Base-by-base conservation (phyloP, 768 basidiomycete species). In the Hygrocybe coccinea region DNA sequence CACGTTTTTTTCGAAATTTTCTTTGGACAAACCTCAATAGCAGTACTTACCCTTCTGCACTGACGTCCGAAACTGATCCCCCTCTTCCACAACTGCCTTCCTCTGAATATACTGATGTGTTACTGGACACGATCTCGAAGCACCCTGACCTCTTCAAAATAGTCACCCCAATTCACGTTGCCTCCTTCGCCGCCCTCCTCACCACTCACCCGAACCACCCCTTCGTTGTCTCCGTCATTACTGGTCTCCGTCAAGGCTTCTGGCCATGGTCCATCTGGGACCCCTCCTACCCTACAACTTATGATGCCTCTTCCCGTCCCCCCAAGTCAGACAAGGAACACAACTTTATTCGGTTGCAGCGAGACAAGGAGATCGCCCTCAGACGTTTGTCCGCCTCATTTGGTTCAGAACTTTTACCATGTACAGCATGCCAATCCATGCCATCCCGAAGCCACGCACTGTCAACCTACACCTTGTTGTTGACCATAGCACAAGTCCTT, bases 221-320 rank as follows among this genome's bases (percentile, higher is more conserved):
- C n/a, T n/a, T n/a, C n/a, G n/a, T n/a, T n/a, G n/a, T n/a, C n/a
- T n/a, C n/a, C n/a, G n/a, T n/a, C n/a, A n/a, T n/a, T n/a, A n/a
- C n/a, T n/a, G n/a, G n/a, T n/a, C n/a, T n/a, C n/a, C n/a, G n/a
- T n/a, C n/a, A n/a, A n/a, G n/a, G n/a, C 1, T 79, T 79, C 59
- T 80, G 77, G 79, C 79, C 78, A 0, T 74, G 57, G 54, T 72
- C 72, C 0, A 56, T 71, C 14, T 71, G 69, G 3, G 47, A 45
- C 37, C 24, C 58, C 17, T 50, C 43, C 1, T 55, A 21, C 3
- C 72, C 69, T 14, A 50, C 41, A 6, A 66, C 61, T 1, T 58
- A 58, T 24, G 70, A 74, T 45, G 62, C 56, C 36, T 65, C 67
- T 5, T 15, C 35, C 47, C 60, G 46, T 33, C 59, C 61, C 7